Evolutionary conservation across 805 yeast species (phyloP), one percentile per base, ranked within the genome.

Genomic region (Saturnispora serradocipensis): DNA sequence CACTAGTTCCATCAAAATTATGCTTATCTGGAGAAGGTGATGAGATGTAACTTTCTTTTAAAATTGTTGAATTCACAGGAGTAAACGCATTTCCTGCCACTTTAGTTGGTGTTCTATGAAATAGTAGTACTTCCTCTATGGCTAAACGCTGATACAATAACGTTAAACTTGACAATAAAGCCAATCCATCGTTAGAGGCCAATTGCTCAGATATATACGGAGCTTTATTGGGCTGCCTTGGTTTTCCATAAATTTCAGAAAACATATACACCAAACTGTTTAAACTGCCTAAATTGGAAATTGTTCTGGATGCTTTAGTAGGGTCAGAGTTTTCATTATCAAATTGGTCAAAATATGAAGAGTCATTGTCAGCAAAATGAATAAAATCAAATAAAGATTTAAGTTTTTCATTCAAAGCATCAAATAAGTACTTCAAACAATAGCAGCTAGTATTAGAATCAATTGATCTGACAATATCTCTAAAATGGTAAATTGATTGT

Each of bases 41-140:
- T 2, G 68, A 69, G 0, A 73, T 65, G 52, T 71, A 72, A 8
- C 80, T 69, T 44, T 74, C 72, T 15, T 73, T 61, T 2, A 74
- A 73, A 3, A 75, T 70, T 16, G 64, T 59, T 10, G 69, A 71
- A 16, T 57, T 63, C 15, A 61, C 61, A 3, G 62, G 65, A 1
- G 59, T 56, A 59, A 67, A 49, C 22, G 71, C 74, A 27, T 73
- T 73, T 36, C 69, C 71, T 5, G 75, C 72, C 9, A 75, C 75
- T 3, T 63, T 66, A 1, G 63, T 63, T 0, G 88, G 86, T 51
- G 80, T 69, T 2, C 62, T 55, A 0, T 74, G 58, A 35, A 83
- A 74, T 6, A 84, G 58, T 4, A 70, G 58, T 49, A 75, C 74
- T 55, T 84, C 90, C 63, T 85, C 93, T 11, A 76, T 55, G 0